Percentiles rank a stretch among this genome's conserved stretches.
Conservation (phyloP, 345 rosid genomes). For the Pelargonium nanum region DNA sequence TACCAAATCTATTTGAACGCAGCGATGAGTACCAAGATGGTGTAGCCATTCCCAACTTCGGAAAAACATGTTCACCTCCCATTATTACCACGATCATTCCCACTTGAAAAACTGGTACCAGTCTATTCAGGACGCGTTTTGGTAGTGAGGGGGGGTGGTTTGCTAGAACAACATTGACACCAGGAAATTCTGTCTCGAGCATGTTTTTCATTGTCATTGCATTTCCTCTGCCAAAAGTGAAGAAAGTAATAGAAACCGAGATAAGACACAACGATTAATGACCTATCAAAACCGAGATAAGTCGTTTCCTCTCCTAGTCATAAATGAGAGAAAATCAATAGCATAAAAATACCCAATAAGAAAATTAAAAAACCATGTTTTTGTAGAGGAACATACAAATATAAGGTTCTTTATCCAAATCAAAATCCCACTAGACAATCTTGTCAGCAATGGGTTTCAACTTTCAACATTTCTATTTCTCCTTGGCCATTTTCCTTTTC, state of each 20-base stretch:
- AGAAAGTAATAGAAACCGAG: neutral
- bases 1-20: conserved; percentile 19
- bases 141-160: conserved; percentile 15
- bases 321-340: too few relatives aligned
- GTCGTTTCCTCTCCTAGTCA: too few relatives aligned
- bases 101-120: conserved; percentile 13
- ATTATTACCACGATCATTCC: conserved; percentile 16
- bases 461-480: too few relatives aligned
- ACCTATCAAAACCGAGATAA: neutral
- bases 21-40: conserved; percentile 21
- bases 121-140: conserved; percentile 9
- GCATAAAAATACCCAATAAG: too few relatives aligned
- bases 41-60: conserved; percentile 12
- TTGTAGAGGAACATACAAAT: too few relatives aligned
- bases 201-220: conserved; percentile 17
- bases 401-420: too few relatives aligned
- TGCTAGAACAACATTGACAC: conserved; percentile 15
- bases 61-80: conserved; percentile 23
- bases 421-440: too few relatives aligned
- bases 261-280: neutral
- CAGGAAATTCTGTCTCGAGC: conserved; percentile 24
- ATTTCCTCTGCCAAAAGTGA: conserved; percentile 13
- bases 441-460: too few relatives aligned
- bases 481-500: too few relatives aligned
- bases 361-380: too few relatives aligned